Evolutionary conservation across 805 yeast species (phyloP).

Genomic region (Wickerhamiella siamensis): DNA sequence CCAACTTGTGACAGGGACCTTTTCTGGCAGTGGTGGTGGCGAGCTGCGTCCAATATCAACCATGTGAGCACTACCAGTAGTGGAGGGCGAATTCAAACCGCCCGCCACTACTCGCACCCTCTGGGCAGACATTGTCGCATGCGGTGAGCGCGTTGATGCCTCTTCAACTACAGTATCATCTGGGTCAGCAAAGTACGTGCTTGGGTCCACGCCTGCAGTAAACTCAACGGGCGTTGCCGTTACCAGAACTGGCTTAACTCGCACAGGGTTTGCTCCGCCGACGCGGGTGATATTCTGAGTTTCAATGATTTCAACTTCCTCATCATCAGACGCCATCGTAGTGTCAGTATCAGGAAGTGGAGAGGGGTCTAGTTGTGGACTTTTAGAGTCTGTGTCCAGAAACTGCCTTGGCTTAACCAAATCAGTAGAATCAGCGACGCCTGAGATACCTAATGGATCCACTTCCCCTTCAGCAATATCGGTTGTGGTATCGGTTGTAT

Average conservation of each 20-base stretch:
- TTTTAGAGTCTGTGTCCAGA: too few species aligned
- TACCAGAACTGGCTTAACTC: background rate
- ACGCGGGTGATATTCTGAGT: background rate
- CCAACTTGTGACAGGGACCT: background rate
- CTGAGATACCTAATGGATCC: too few species aligned
- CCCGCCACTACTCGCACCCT: background rate
- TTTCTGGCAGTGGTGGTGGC: background rate
- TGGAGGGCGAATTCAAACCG: background rate
- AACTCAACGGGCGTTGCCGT: background rate
- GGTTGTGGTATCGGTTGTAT: too few species aligned
- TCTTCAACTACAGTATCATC: constrained; percentile 6
- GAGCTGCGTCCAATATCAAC: background rate
- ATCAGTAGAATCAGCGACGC: too few species aligned
- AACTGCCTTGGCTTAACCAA: too few species aligned
- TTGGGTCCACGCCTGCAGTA: constrained; percentile 2
- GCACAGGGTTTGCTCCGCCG: background rate
- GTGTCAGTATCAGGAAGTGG: background rate
- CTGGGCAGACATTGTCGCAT: constrained; percentile 5
- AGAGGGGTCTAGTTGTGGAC: background rate
- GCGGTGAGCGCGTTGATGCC: constrained; percentile 5
- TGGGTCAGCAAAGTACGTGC: constrained; percentile 3
- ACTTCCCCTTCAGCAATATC: too few species aligned
- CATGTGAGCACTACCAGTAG: background rate
- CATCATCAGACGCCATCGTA: too few species aligned
- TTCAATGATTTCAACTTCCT: background rate